Conservation (phyloP, 805 yeast genomes). For the Maudiozyma saulgeensis region DNA sequence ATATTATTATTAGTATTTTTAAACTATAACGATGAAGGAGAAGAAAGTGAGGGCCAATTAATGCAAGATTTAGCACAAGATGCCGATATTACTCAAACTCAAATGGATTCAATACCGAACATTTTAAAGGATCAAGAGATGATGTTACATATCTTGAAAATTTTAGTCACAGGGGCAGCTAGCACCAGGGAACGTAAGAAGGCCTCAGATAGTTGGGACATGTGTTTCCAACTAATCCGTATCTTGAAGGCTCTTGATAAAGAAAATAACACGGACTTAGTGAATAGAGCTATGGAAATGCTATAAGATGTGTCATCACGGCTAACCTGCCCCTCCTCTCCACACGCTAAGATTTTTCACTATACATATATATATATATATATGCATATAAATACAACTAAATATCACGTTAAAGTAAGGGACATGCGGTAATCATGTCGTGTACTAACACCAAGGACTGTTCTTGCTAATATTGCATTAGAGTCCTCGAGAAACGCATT, state of each 20-base stretch:
- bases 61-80: neutral
- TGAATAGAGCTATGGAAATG: conserved; percentile 19
- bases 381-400: too few species aligned
- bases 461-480: too few species aligned
- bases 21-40: conserved; percentile 16
- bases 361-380: too few species aligned
- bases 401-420: too few species aligned
- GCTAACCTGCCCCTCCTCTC: too few species aligned
- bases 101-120: conserved; percentile 7
- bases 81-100: neutral
- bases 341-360: too few species aligned
- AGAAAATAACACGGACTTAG: conserved; percentile 19
- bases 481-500: too few species aligned
- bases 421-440: too few species aligned
- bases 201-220: conserved; percentile 29
- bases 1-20: conserved; percentile 25
- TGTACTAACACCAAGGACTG: too few species aligned
- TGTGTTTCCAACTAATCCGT: conserved; percentile 28
- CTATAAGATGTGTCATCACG: conserved; percentile 1
- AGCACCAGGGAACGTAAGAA: conserved; percentile 13
- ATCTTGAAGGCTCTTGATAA: conserved; percentile 23
- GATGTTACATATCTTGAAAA: conserved; percentile 23
- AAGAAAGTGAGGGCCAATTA: conserved; percentile 1
- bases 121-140: conserved; percentile 24
- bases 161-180: conserved; percentile 25